Conservation (phyloP, 148 eudicot species). For the Spergularia bocconei region DNA sequence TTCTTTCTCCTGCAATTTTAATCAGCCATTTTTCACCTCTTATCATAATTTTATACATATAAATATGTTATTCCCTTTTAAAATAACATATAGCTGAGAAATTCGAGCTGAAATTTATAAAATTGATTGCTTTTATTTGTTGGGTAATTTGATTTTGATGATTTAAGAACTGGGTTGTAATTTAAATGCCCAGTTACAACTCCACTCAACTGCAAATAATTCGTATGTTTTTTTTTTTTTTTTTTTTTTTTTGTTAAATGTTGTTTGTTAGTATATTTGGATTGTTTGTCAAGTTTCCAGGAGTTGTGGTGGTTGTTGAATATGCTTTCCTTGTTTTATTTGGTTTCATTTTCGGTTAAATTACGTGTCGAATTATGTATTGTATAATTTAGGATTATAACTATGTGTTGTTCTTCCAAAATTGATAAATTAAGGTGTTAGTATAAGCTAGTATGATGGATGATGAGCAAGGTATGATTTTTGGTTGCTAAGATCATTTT, state of each 20-base stretch:
- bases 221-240: constrained; percentile 34
- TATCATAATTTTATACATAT: neutral
- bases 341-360: constrained; percentile 11
- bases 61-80: neutral
- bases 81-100: neutral
- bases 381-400: neutral
- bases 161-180: constrained; percentile 27
- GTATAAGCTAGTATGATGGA: constrained; percentile 9
- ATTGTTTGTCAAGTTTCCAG: constrained; percentile 16
- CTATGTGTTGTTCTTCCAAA: neutral
- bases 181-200: constrained; percentile 30
- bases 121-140: constrained; percentile 6
- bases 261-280: constrained; percentile 14
- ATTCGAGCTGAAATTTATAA: neutral
- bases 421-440: neutral
- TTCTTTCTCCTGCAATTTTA: constrained; percentile 13
- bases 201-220: constrained; percentile 30
- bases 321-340: constrained; percentile 18
- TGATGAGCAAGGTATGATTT: constrained; percentile 11
- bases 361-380: neutral
- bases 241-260: neutral
- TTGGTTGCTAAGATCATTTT: neutral
- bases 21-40: constrained; percentile 11
- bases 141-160: constrained; percentile 18
- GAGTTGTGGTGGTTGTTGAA: neutral